Evolutionary conservation across 169 alveolate genomes (phyloP).

Genomic region (Plasmodium falciparum): DNA sequence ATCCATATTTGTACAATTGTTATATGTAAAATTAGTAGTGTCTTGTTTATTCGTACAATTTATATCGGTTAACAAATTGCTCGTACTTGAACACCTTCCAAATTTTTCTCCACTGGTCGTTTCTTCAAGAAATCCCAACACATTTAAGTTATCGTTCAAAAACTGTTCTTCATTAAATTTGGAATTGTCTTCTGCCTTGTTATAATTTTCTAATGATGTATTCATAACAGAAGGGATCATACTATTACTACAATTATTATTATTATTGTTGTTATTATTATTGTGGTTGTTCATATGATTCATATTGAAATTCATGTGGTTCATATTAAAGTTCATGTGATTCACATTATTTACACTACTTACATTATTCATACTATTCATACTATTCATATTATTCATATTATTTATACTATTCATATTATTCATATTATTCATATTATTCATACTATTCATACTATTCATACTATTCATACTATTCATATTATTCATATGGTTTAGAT

Average conservation of each 20-base stretch:
- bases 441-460: too few species aligned
- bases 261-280: too few species aligned
- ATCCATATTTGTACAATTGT: slow-evolving; percentile 7
- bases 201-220: background rate
- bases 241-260: background rate
- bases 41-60: slow-evolving; percentile 3
- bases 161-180: slow-evolving; percentile 61
- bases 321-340: too few species aligned
- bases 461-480: too few species aligned
- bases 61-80: background rate
- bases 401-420: too few species aligned
- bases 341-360: too few species aligned
- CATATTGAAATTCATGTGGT: too few species aligned
- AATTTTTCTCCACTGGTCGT: slow-evolving; percentile 23
- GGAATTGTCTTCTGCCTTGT: slow-evolving; percentile 23
- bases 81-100: slow-evolving; percentile 13
- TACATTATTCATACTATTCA: too few species aligned
- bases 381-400: too few species aligned
- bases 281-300: too few species aligned
- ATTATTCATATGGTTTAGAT: too few species aligned
- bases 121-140: slow-evolving; percentile 38
- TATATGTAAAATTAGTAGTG: slow-evolving; percentile 8
- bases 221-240: slow-evolving; percentile 1
- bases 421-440: too few species aligned
- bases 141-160: slow-evolving; percentile 48